A percentile compares a stretch with the other conserved stretches of the same genome.
Evolutionary conservation across 1,284 basidiomycete species (phyloP).

Genomic region (Schizophyllum commune): DNA sequence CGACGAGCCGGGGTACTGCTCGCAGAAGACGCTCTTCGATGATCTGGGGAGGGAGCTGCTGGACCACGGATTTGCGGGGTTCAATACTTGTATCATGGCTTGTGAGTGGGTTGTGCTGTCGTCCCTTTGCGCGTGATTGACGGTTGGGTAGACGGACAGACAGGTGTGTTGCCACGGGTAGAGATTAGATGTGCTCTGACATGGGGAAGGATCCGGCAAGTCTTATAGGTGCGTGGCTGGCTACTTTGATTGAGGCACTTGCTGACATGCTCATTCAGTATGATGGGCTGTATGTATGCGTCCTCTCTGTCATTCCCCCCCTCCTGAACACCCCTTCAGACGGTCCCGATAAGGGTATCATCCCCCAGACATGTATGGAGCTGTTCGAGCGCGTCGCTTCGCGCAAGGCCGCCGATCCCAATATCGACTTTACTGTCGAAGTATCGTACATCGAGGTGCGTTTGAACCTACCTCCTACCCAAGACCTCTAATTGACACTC

Average conservation of each 20-base stretch:
- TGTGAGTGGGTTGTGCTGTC: conserved; percentile 53
- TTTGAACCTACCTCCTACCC: neutral
- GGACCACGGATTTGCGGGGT: conserved; percentile 93
- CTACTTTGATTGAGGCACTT: conserved; percentile 13
- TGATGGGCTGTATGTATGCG: conserved; percentile 95
- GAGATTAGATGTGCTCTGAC: conserved; percentile 3
- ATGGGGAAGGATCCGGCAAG: conserved; percentile 70
- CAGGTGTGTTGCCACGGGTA: conserved; percentile 41
- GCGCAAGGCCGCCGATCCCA: conserved; percentile 59
- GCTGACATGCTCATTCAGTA: conserved; percentile 42
- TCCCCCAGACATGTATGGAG: conserved; percentile 91
- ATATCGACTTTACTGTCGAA: conserved; percentile 83
- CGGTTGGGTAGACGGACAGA: conserved; percentile 89
- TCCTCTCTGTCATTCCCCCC: conserved; percentile 10
- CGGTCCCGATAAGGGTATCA: conserved; percentile 95
- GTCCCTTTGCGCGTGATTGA: conserved; percentile 3
- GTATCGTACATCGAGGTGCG: conserved; percentile 92
- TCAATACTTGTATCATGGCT: conserved; percentile 96
- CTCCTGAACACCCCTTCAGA: conserved; percentile 40
- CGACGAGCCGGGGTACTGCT: conserved; percentile 84
- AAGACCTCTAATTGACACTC: conserved; percentile 2
- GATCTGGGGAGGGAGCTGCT: conserved; percentile 93
- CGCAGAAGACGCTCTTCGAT: conserved; percentile 89
- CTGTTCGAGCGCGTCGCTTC: conserved; percentile 79
- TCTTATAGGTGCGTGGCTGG: conserved; percentile 67